A percentile compares a stretch with the other conserved stretches of the same genome.
Conservation (phyloP, 202 grass and related monocot genomes). For the Digitaria exilis region DNA sequence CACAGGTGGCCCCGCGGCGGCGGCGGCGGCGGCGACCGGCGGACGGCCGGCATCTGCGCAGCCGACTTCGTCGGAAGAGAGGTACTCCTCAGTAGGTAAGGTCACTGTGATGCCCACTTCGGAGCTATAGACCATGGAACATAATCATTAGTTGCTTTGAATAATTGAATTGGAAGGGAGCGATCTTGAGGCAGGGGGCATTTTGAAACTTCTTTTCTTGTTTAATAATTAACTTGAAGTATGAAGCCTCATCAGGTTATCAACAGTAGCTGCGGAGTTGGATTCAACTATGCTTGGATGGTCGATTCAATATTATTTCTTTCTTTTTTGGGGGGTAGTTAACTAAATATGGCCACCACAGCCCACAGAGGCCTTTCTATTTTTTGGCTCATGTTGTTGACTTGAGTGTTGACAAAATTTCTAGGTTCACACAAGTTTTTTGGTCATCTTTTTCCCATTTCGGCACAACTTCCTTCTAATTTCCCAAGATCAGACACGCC, state of each 20-base stretch:
- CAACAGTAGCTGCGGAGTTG: background rate
- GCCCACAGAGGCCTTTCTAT: background rate
- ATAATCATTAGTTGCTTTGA: background rate
- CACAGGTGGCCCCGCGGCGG: background rate
- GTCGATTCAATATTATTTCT: background rate
- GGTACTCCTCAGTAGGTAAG: too few species aligned
- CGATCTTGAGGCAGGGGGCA: background rate
- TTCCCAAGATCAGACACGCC: background rate
- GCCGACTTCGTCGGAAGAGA: background rate
- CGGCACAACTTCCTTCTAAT: background rate
- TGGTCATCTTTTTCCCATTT: background rate
- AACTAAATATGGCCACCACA: background rate
- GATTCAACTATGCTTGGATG: background rate
- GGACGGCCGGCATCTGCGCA: background rate
- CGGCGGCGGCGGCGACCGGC: background rate
- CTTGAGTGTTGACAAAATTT: background rate
- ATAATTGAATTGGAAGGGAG: too few species aligned
- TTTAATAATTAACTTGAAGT: background rate
- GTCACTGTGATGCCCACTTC: background rate
- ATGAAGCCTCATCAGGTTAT: background rate
- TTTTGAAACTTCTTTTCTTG: background rate
- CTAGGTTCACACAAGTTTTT: background rate
- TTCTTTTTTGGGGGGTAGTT: background rate
- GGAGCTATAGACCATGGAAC: background rate
- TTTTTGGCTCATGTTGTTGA: background rate